Evolutionary conservation across 1,139 yeast genomes (phyloP), one percentile per base, ranked within the genome.

Genomic region (Casaregolazyma lundiana): DNA sequence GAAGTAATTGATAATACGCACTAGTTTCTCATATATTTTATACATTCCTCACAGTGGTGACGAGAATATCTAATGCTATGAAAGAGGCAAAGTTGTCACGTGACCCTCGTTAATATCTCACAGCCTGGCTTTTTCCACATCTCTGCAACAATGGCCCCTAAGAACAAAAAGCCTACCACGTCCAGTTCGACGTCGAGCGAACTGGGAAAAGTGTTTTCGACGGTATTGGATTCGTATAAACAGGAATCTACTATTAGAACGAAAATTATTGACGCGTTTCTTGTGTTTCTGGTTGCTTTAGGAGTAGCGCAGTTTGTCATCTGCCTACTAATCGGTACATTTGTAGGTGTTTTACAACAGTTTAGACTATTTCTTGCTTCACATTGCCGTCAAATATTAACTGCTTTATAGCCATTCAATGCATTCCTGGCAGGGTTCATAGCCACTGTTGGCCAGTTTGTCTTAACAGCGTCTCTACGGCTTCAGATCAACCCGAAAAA

Each of bases 341-440:
- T 84, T 74, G 70, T 66, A 61, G 51, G 70, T 61, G 34, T 9
- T 8, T 6, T 32, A 15, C 19, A 18, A 3, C 21, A 3, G 2
- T 35, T 2, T 9, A 21, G 26, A 20, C 7, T 19, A 29, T n/a
- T n/a, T n/a, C n/a, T n/a, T n/a, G n/a, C n/a, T n/a, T n/a, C n/a
- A n/a, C n/a, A n/a, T n/a, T n/a, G n/a, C n/a, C n/a, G n/a, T n/a
- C n/a, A n/a, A n/a, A n/a, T 24, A 8, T 24, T 11, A 32, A 32
- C 35, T 29, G 35, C 36, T 15, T 30, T 34, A 9, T 43, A 68
- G 71, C 99, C 99, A 17, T 92, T 94, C 76, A 92, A 92, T 68
- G 97, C 97, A 26, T 92, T 92, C 63, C 74, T 92, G 51, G 94
- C 96, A 21, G 98, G 98, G 0, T 92, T 92, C 63, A 78, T 85